These are phyloP conservation scores for Populus tomentosa DNA, from an alignment of 441 rosid genomes.

Conservation along the genomic window DNA sequence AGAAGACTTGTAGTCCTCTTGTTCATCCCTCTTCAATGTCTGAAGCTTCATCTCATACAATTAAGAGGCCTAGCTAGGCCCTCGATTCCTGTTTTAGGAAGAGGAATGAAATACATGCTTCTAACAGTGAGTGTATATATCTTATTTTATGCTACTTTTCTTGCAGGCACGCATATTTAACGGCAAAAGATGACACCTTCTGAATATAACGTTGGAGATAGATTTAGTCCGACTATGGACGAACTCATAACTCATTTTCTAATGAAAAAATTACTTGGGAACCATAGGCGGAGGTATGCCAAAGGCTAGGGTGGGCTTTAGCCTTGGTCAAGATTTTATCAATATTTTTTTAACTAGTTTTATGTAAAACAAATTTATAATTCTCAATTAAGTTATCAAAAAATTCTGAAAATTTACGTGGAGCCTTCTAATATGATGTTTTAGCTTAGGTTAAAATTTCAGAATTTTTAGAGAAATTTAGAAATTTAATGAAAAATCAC, in stretches of 20 bases:
- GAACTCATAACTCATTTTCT: not conserved
- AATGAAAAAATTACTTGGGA: not conserved
- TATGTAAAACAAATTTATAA: no score
- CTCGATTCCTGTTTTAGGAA: not conserved
- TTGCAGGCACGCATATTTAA: not conserved
- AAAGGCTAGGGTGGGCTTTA: no score
- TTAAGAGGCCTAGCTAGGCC: not conserved
- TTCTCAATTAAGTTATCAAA: no score
- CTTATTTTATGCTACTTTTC: not conserved
- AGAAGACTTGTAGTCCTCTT: not conserved
- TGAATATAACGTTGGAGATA: not conserved
- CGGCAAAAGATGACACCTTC: not conserved
- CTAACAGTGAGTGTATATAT: not conserved
- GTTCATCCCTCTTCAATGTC: not conserved
- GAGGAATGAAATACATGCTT: not conserved
- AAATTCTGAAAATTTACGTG: no score
- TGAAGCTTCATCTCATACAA: not conserved
- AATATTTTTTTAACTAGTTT: no score
- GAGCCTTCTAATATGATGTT: no score
- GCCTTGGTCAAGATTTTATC: no score
- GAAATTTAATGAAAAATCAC: no score
- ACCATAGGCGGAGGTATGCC: no score
- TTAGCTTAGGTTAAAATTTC: no score
- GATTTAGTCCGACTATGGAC: not conserved
- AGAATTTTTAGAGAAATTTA: no score